Percentiles rank a stretch among this genome's conserved stretches.
These are phyloP conservation scores for Cucumis hystrix DNA, from an alignment of 306 rosid species.

Conservation along the genomic window DNA sequence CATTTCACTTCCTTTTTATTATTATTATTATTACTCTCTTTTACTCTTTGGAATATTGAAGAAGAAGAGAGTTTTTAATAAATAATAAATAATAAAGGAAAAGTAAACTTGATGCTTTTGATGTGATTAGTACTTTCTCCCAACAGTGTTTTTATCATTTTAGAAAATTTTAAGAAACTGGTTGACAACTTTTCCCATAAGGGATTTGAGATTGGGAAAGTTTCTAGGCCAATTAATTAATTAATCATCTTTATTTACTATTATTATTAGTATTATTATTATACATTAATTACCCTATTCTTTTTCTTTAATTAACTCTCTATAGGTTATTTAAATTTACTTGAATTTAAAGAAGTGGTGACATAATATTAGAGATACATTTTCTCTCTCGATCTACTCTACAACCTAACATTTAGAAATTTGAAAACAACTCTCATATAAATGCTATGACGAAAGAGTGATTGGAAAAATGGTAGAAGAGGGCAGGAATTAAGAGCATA, in stretches of 20 bases:
- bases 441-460: no score
- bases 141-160: neutral
- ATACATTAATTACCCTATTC: no score
- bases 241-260: neutral
- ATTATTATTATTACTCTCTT: neutral
- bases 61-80: neutral
- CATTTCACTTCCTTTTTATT: slow-evolving; percentile 5
- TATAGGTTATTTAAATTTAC: no score
- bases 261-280: no score
- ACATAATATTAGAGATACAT: no score
- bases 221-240: neutral
- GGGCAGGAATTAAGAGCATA: no score
- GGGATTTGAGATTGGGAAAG: neutral
- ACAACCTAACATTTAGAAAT: no score
- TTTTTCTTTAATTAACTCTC: no score
- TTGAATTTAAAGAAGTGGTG: no score
- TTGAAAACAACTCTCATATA: no score
- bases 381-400: no score
- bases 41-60: neutral
- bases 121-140: neutral
- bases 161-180: neutral
- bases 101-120: slow-evolving; percentile 20
- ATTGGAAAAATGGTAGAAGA: no score
- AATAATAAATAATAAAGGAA: slow-evolving; percentile 7
- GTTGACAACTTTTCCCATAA: neutral